phyloP scores from a whole-genome alignment of 2,329 filamentous ascomycete genomes.

The Xylariaceae sp. region DNA sequence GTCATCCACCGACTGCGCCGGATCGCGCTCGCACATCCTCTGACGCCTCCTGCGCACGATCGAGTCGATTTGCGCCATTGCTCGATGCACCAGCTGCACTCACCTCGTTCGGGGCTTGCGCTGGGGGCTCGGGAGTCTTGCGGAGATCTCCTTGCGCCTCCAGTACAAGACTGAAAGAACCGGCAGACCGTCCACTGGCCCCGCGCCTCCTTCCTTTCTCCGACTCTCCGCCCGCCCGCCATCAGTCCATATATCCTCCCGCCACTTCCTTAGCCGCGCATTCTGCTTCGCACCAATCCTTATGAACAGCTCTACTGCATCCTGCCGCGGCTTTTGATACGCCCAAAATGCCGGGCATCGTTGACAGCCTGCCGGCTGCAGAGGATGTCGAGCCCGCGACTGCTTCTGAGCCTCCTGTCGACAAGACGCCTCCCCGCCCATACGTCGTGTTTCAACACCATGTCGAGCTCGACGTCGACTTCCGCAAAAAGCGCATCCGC shows the following conservation, averaged over 20 bases:
- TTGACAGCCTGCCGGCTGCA: slow-evolving; percentile 22
- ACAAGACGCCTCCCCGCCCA: slow-evolving; percentile 26
- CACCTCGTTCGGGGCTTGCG: too few relatives aligned
- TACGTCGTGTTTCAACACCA: slow-evolving; percentile 70
- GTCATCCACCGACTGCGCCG: too few relatives aligned
- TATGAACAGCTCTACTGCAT: slow-evolving; percentile 15
- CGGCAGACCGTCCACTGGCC: too few relatives aligned
- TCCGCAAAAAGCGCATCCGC: slow-evolving; percentile 63
- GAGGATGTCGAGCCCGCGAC: slow-evolving; percentile 17
- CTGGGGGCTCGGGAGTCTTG: too few relatives aligned
- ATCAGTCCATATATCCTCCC: neutral
- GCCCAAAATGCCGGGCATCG: slow-evolving; percentile 24
- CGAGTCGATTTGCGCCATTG: too few relatives aligned
- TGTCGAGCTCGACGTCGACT: slow-evolving; percentile 84
- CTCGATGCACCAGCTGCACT: too few relatives aligned
- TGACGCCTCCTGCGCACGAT: too few relatives aligned
- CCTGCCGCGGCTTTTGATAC: slow-evolving; percentile 14
- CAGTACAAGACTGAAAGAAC: too few relatives aligned
- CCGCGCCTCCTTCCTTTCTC: too few relatives aligned
- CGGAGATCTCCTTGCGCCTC: too few relatives aligned
- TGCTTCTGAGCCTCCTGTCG: slow-evolving; percentile 23
- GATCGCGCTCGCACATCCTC: too few relatives aligned
- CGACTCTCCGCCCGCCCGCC: too few relatives aligned
- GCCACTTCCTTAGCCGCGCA: neutral
- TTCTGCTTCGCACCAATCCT: slow-evolving; percentile 2